A percentile compares a stretch with the other conserved stretches of the same genome.
Conservation (phyloP, 176 grass and related monocot species). For the Phoenix dactylifera region DNA sequence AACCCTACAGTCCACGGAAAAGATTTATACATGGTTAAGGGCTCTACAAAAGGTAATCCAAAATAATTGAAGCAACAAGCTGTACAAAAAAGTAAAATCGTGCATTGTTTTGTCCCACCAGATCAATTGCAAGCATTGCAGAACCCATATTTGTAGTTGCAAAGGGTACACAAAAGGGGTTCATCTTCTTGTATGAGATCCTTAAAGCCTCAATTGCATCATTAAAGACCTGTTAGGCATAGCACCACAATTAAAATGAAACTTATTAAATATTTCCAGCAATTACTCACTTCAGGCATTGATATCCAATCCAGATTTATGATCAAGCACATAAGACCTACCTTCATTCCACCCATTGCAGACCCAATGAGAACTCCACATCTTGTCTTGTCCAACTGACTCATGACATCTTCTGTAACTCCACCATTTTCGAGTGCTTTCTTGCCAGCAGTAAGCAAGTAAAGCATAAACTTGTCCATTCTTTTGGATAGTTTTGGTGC, state of each 20-base stretch:
- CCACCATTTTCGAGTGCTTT: conserved; percentile 85
- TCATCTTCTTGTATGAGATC: conserved; percentile 99
- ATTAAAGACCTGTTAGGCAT: conserved; percentile 74
- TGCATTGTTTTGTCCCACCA: conserved; percentile 35
- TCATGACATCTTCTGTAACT: conserved; percentile 79
- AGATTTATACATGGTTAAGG: conserved; percentile 4
- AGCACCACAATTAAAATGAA: conserved; percentile 18
- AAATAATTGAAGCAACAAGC: no score
- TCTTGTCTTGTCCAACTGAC: conserved; percentile 77
- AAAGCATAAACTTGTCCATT: conserved; percentile 99
- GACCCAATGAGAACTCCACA: conserved; percentile 96
- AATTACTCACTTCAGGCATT: no score
- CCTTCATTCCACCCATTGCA: conserved; percentile 99
- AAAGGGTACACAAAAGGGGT: conserved; percentile 98
- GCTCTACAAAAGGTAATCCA: neutral
- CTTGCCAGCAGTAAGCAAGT: conserved; percentile 90
- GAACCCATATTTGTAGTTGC: conserved; percentile 99
- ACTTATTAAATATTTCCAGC: conserved; percentile 6
- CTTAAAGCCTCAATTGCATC: conserved; percentile 94
- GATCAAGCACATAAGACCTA: conserved; percentile 11
- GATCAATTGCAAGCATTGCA: conserved; percentile 99
- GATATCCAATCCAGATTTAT: no score
- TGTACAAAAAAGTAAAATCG: no score
- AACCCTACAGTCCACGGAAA: conserved; percentile 47
- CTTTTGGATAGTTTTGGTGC: conserved; percentile 78